Conservation (phyloP, 2,329 filamentous ascomycete species). For the Alternaria ethzedia region DNA sequence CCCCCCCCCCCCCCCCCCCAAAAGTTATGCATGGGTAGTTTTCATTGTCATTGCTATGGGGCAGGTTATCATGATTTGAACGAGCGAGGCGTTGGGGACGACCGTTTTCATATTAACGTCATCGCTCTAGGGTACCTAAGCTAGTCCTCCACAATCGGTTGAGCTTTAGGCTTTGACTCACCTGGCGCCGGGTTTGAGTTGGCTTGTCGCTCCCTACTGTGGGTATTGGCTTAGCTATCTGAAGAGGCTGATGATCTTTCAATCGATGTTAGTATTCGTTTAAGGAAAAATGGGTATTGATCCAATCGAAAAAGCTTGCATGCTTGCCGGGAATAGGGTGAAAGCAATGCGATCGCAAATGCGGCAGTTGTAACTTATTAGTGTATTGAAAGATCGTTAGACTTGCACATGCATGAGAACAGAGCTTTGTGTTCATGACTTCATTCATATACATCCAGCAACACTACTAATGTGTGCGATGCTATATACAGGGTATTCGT, state of each 20-base stretch:
- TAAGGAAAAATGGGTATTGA: neutral
- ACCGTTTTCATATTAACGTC: neutral
- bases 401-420: neutral
- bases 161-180: neutral
- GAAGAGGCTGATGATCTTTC: neutral
- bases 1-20: too few relatives aligned
- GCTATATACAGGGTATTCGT: neutral
- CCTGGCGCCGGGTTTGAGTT: neutral
- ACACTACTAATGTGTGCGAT: neutral
- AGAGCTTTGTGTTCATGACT: neutral
- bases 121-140: neutral
- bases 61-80: neutral
- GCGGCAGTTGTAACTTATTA: neutral
- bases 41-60: neutral
- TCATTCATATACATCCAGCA: neutral
- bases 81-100: neutral
- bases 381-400: too few relatives aligned
- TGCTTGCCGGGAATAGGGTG: rapidly evolving
- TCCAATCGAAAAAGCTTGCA: neutral
- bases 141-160: neutral
- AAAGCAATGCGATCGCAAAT: neutral
- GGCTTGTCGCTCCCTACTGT: neutral
- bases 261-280: neutral
- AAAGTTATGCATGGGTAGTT: neutral
- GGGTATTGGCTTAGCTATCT: neutral